Evolutionary conservation across 129 eudicot genomes (phyloP).

Genomic region (Flaveria trinervia): DNA sequence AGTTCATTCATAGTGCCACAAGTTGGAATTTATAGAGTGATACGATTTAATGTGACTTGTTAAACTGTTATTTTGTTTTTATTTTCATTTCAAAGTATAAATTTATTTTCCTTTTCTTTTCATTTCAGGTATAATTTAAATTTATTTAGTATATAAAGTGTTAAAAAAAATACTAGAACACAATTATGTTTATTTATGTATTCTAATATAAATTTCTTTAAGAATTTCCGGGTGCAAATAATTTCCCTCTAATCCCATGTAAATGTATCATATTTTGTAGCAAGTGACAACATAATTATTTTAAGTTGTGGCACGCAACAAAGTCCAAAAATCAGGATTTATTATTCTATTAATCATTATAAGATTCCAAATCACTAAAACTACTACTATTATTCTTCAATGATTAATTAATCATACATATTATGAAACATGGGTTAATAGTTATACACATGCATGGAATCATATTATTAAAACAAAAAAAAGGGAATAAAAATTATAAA

Average conservation of each 20-base stretch:
- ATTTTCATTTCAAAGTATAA: too few relatives aligned
- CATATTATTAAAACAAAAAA: background rate
- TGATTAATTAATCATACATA: background rate
- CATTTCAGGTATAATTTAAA: too few relatives aligned
- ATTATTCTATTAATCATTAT: conserved; percentile 9
- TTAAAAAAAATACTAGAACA: too few relatives aligned
- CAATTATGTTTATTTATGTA: too few relatives aligned
- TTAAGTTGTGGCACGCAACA: conserved; percentile 30
- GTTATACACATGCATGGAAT: conserved; percentile 9
- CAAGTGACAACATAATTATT: conserved; percentile 21
- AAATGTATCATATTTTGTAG: conserved; percentile 29
- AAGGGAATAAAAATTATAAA: too few relatives aligned
- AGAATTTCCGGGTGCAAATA: too few relatives aligned
- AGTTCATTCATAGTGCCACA: conserved; percentile 11
- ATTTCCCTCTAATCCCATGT: background rate
- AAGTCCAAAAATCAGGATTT: conserved; percentile 29
- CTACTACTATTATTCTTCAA: background rate
- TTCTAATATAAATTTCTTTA: too few relatives aligned
- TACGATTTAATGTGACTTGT: background rate
- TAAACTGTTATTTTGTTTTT: too few relatives aligned
- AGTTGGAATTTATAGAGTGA: background rate
- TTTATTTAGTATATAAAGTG: too few relatives aligned
- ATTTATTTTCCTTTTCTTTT: too few relatives aligned
- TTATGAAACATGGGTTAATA: conserved; percentile 18
- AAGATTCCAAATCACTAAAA: conserved; percentile 28